Evolutionary conservation across 805 yeast genomes (phyloP).

Genomic region (Wickerhamomyces rabaulensis): DNA sequence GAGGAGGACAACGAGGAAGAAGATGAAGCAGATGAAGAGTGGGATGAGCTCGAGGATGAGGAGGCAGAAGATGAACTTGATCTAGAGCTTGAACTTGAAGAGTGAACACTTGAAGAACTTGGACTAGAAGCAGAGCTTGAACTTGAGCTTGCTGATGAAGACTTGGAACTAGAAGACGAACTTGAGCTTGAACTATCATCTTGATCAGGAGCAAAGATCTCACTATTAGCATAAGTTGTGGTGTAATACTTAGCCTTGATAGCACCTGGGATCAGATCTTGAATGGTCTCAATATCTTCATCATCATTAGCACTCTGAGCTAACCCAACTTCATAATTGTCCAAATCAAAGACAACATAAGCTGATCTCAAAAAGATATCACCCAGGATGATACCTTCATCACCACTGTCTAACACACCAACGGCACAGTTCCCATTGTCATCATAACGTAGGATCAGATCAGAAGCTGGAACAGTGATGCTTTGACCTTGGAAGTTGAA

Average conservation of each 20-base stretch:
- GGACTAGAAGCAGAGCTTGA: constrained; percentile 21
- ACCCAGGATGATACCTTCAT: constrained; percentile 39
- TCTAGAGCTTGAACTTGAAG: not conserved
- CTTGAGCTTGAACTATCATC: constrained; percentile 23
- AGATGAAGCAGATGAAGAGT: not conserved
- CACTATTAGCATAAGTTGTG: constrained; percentile 27
- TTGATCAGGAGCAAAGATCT: not conserved
- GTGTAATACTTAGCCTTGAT: constrained; percentile 40
- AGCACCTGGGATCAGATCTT: constrained; percentile 46
- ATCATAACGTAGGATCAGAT: constrained; percentile 26
- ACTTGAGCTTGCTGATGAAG: constrained; percentile 6
- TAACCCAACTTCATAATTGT: constrained; percentile 35
- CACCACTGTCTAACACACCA: constrained; percentile 33
- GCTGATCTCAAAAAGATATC: constrained; percentile 48
- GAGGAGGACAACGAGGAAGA: not conserved
- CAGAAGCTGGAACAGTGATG: constrained; percentile 43
- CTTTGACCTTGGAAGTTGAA: constrained; percentile 49
- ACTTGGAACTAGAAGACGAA: not conserved
- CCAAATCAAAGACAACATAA: constrained; percentile 53
- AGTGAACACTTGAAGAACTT: not conserved
- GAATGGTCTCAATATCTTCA: constrained; percentile 41
- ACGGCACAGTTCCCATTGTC: constrained; percentile 35
- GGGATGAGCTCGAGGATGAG: not conserved
- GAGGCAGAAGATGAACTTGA: not conserved
- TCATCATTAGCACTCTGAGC: constrained; percentile 39